phyloP scores from a whole-genome alignment of 768 basidiomycete species.

The Auriscalpium orientale region DNA sequence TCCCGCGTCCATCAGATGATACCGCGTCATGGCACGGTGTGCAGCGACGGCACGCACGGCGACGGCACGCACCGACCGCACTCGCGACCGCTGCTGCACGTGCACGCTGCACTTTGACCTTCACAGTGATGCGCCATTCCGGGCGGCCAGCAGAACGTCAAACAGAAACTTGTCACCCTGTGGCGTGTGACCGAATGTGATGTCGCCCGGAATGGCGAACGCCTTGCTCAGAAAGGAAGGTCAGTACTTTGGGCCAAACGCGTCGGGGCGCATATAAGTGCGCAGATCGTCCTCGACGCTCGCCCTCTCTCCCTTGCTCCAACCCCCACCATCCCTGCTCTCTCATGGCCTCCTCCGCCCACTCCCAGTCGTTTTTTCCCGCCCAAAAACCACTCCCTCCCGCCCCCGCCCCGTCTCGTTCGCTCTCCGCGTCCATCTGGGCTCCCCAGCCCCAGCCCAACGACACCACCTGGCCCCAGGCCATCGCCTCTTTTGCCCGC shows the following conservation, averaged over 20 bases:
- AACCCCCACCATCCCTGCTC: slow-evolving; percentile 2
- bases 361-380: slow-evolving; percentile 11
- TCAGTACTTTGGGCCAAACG: not conserved
- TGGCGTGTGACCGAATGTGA: not conserved
- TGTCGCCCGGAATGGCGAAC: not conserved
- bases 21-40: not conserved
- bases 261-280: slow-evolving; percentile 11
- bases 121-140: too few species aligned
- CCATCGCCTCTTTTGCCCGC: slow-evolving; percentile 46
- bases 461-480: slow-evolving; percentile 60
- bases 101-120: not conserved
- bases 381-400: slow-evolving; percentile 4
- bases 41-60: too few species aligned
- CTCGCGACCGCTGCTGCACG: not conserved
- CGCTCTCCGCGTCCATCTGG: slow-evolving; percentile 54
- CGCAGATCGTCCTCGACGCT: slow-evolving; percentile 2
- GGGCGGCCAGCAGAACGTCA: not conserved
- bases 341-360: slow-evolving; percentile 10
- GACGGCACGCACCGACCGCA: too few species aligned
- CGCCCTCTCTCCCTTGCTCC: slow-evolving; percentile 10
- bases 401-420: slow-evolving; percentile 9
- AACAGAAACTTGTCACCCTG: not conserved
- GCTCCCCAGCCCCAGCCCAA: slow-evolving; percentile 71
- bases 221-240: not conserved
- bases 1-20: not conserved